Evolutionary conservation across 129 eudicot genomes (phyloP).

Genomic region (Escallonia rubra): DNA sequence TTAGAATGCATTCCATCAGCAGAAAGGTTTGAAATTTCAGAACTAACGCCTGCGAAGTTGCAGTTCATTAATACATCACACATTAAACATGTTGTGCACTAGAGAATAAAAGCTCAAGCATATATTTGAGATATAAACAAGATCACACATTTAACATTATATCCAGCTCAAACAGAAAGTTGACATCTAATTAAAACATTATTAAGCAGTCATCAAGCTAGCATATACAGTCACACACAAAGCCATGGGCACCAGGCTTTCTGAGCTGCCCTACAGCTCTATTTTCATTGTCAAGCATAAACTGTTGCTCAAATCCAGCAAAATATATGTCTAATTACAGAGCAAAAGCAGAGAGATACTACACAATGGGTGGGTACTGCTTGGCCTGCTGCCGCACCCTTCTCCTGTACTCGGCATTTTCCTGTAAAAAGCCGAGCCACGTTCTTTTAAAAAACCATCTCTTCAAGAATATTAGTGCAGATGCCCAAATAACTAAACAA

Average conservation of each 20-base stretch:
- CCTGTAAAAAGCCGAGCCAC: constrained; percentile 31
- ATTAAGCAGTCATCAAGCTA: not conserved
- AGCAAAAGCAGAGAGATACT: constrained; percentile 1
- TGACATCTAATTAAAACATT: not conserved
- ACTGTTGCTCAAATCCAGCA: not conserved
- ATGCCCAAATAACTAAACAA: no score
- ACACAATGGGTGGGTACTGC: constrained; percentile 62
- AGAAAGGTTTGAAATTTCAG: no score
- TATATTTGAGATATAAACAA: no score
- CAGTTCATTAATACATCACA: no score
- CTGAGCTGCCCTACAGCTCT: not conserved
- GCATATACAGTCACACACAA: not conserved
- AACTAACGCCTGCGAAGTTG: no score
- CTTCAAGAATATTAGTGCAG: no score
- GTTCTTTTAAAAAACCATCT: not conserved
- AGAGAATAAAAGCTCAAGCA: no score
- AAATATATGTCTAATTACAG: constrained; percentile 1
- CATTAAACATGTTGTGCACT: no score
- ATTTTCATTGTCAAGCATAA: not conserved
- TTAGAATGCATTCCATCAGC: no score
- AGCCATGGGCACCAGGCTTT: not conserved
- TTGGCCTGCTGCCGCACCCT: constrained; percentile 77
- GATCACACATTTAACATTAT: no score
- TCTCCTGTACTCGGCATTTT: constrained; percentile 61
- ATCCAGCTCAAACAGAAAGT: no score